Percentiles rank a stretch among this genome's conserved stretches.
These are phyloP conservation scores for Ceratocystis eucalypticola DNA, from an alignment of 2,329 filamentous ascomycete genomes.

Conservation along the genomic window DNA sequence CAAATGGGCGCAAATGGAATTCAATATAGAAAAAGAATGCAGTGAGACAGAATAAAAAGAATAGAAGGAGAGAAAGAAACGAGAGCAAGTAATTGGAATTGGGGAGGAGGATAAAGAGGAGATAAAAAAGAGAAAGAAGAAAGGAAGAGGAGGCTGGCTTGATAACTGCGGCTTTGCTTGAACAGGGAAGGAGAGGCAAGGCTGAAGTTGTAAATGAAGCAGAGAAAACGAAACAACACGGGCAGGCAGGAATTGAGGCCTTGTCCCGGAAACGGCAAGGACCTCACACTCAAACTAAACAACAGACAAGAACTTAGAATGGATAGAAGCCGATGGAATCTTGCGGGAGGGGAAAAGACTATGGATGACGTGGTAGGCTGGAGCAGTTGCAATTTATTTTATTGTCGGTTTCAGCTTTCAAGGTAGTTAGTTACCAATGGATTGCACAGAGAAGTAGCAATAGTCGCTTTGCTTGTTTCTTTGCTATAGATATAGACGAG, in stretches of 20 bases:
- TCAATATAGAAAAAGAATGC: not conserved
- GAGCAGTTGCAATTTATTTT: not conserved
- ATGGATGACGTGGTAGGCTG: not conserved
- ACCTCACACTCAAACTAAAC: not conserved
- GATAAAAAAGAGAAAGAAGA: not conserved
- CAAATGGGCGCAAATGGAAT: not conserved
- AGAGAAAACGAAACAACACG: not conserved
- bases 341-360: not conserved
- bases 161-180: not conserved
- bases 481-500: not conserved
- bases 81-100: not conserved
- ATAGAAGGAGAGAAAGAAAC: not conserved
- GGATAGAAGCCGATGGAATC: slow-evolving; percentile 1
- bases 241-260: slow-evolving; percentile 3
- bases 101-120: not conserved
- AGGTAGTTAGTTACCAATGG: not conserved
- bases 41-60: not conserved
- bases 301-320: too few species aligned
- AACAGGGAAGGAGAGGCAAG: slow-evolving; percentile 9
- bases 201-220: slow-evolving; percentile 10
- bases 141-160: slow-evolving; percentile 10
- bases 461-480: not conserved
- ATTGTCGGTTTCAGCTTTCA: too few species aligned
- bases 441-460: not conserved
- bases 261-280: slow-evolving; percentile 5